Evolutionary conservation across 257 asterid genomes (phyloP), one percentile per base, ranked within the genome.

Genomic region (Prunella vulgaris): DNA sequence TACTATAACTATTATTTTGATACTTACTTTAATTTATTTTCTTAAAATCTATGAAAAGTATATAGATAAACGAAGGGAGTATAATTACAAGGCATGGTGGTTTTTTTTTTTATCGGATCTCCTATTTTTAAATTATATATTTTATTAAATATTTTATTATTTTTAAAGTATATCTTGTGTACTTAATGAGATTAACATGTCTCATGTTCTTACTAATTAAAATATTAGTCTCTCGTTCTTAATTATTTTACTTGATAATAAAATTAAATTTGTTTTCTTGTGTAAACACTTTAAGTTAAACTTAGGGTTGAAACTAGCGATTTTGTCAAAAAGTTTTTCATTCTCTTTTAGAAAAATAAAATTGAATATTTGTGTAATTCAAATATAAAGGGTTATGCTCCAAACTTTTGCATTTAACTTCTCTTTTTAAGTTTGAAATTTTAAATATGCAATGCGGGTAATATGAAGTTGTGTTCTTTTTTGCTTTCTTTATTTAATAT

Each of bases 251-350:
- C 5, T 51, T 51, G 58, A 9, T 21, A 9, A n/a, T 5, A 17
- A 17, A 6, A 6, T 5, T 3, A 25, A 14, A 28, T 2, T 10
- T 48, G 10, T 48, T 60, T 49, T 24, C 12, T 48, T 46, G 65
- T 51, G 12, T 24, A 57, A 30, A 42, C 42, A 74, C 64, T 51
- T 67, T 60, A 52, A n/a, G 69, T 30, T 59, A 60, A 74, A 44
- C 37, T 25, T 27, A 24, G 21, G 8, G 42, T 28, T 14, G 22
- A 10, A 52, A 53, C 5, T 18, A 20, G 61, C 42, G 44, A 33
- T 22, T 30, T 27, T 44, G 27, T 51, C 67, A 28, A 57, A 60
- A 68, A 53, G 58, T 72, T 59, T 58, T 49, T 51, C 5, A 56
- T 49, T 20, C 13, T 17, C n/a, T 68, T 25, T 9, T 17, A 48